Evolutionary conservation across 495 filamentous ascomycete genomes (phyloP).

Genomic region (Letharia lupina): DNA sequence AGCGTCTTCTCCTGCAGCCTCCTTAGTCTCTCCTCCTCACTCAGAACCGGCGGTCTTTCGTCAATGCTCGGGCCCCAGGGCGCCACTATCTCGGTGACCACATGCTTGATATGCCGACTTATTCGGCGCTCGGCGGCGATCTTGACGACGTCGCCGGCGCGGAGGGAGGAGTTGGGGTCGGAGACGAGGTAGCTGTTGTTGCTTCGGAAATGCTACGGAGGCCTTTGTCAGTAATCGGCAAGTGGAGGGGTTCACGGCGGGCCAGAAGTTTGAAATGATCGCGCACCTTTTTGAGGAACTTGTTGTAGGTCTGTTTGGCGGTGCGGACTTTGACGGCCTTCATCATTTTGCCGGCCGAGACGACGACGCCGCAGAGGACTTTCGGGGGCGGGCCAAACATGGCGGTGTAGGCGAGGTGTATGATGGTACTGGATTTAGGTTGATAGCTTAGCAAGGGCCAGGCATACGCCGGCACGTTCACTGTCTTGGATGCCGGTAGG

Average conservation of each 20-base stretch:
- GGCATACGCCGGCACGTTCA: too few relatives aligned
- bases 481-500: too few relatives aligned
- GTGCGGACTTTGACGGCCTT: conserved; percentile 60
- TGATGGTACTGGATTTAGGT: background rate
- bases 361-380: conserved; percentile 47
- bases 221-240: background rate
- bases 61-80: conserved; percentile 52
- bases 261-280: too few relatives aligned
- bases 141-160: conserved; percentile 57
- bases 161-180: conserved; percentile 59
- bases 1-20: conserved; percentile 31
- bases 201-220: conserved; percentile 32
- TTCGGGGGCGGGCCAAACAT: conserved; percentile 8
- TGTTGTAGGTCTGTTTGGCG: conserved; percentile 25
- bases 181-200: conserved; percentile 47
- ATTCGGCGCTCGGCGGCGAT: conserved; percentile 48
- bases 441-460: too few relatives aligned
- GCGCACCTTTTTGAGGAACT: conserved; percentile 46
- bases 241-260: background rate
- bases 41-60: conserved; percentile 49
- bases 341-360: conserved; percentile 60
- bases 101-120: conserved; percentile 53
- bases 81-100: conserved; percentile 58
- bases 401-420: background rate
- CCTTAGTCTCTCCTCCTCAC: conserved; percentile 42